Evolutionary conservation across 306 rosid genomes (phyloP).

Genomic region (Acmispon strigosus): DNA sequence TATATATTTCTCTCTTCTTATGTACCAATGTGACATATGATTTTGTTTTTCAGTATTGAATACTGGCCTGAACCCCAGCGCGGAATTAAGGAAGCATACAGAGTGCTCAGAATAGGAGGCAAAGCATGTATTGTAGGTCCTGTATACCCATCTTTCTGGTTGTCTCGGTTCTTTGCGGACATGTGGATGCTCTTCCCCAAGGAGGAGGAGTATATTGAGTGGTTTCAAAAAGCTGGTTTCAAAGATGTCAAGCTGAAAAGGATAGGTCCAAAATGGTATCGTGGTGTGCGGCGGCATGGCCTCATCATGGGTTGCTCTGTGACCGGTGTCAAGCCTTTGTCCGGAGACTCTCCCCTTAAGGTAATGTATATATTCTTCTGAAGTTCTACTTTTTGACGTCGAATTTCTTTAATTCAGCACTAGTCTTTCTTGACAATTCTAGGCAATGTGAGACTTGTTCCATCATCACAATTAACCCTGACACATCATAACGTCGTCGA

Average conservation of each 20-base stretch:
- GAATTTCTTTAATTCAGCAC: background rate
- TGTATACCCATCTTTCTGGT: slow-evolving; percentile 78
- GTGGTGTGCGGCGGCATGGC: slow-evolving; percentile 79
- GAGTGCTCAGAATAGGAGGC: slow-evolving; percentile 75
- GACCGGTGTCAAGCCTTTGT: slow-evolving; percentile 68
- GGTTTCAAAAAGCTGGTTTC: slow-evolving; percentile 81
- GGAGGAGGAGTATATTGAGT: slow-evolving; percentile 80
- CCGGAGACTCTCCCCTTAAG: slow-evolving; percentile 82
- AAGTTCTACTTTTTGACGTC: background rate
- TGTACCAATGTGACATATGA: slow-evolving; percentile 1
- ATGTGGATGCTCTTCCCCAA: slow-evolving; percentile 84
- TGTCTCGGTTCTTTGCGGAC: slow-evolving; percentile 82
- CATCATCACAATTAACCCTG: too few species aligned
- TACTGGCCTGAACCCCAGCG: slow-evolving; percentile 95
- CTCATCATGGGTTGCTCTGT: slow-evolving; percentile 89
- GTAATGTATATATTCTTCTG: slow-evolving; percentile 21
- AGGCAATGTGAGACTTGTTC: too few species aligned
- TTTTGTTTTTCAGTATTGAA: slow-evolving; percentile 52
- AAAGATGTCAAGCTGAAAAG: slow-evolving; percentile 70
- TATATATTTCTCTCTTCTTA: background rate
- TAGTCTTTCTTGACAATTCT: background rate
- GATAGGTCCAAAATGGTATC: slow-evolving; percentile 91
- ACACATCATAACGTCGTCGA: too few species aligned
- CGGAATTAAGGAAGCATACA: slow-evolving; percentile 80
- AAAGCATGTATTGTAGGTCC: slow-evolving; percentile 87